Evolutionary conservation across 306 rosid species (phyloP), one percentile per base, ranked within the genome.

Genomic region (Prunus mira): DNA sequence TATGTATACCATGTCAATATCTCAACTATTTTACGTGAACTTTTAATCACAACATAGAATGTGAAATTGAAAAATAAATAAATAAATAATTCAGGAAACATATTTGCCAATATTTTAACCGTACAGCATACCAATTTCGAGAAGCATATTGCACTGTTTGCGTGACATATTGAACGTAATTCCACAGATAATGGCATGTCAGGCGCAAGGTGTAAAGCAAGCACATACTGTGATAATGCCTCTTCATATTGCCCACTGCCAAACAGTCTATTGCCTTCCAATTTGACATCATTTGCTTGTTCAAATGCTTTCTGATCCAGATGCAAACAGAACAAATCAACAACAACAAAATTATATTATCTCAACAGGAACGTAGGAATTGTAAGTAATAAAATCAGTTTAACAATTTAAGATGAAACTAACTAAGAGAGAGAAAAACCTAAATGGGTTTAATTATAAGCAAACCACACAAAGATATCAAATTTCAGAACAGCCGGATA

Each of bases 221-320:
- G 84, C 75, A 92, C 97, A 75, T 90, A 92, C 67, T 84, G 82
- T 7, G 75, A 76, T 25, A 90, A 65, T n/a, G 98, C 98, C 86
- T 92, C 97, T 80, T 90, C 96, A 80, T 78, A 95, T 71, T 84
- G 86, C 30, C 90, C 97, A 41, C 82, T 82, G 54, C 84, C 86
- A 78, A 86, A 95, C 68, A 85, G 83, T 41, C 81, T 82, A 79
- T 95, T 95, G 70, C 98, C 98, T 84, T 89, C 95, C 72, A 84
- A 13, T 79, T 92, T 94, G 0, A 92, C 91, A 60, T 86, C 90
- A 79, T 87, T 94, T 58, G 97, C 96, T 86, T 84, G 82, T 65
- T 67, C 87, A 71, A 94, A 76, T 24, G 95, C 88, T 84, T 90
- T 92, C 93, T 91, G 89, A 30, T 25, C 63, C 71, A 73, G 1